Base-by-base conservation (phyloP, 345 rosid species). In the Citrus hindsii region DNA sequence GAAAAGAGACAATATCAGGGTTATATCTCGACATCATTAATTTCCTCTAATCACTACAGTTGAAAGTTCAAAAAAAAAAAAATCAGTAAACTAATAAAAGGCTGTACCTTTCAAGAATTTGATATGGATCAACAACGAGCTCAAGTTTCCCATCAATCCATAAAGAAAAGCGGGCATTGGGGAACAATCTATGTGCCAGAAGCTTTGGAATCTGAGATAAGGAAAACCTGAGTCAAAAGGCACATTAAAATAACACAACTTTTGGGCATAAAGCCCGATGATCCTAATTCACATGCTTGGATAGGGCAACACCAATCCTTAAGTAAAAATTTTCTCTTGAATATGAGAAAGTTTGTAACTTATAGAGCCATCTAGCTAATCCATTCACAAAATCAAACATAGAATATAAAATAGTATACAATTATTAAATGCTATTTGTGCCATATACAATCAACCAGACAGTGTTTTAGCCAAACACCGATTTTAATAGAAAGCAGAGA, bases 81-180 rank as follows among this genome's bases (percentile, higher is more conserved):
- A 21, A 40, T 3, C 18, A 46, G 51, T 46, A 18, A 70, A 16
- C 32, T 6, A 42, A 18, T 12, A 12, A 78, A 30, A 53, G 9
- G 9, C 69, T 42, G 78, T 82, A 92, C 98, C 99, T 96, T 82
- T 96, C 99, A 76, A 96, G 94, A 84, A 97, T 94, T 85, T 93
- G 99, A 86, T 92, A 87, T 40, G 99, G 98, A 88, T 97, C 98
- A 8, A 86, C 94, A 2, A 93, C 90, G 76, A 97, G 96, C 88
- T 97, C 97, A 78, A 94, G 98, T 80, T 97, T 97, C 79, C 99
- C 99, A 81, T 97, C 99, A 76, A 97, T 88, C 99, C 98, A 97
- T 65, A 97, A 42, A 67, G 99, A 97, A 84, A 84, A 94, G 71
- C 94, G 96, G 68, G 96, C 92, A 88, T 91, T 94, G 6, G 98